These are phyloP conservation scores for Skeletonema grethae DNA, from an alignment of 108 stramenopile species.

Conservation along the genomic window DNA sequence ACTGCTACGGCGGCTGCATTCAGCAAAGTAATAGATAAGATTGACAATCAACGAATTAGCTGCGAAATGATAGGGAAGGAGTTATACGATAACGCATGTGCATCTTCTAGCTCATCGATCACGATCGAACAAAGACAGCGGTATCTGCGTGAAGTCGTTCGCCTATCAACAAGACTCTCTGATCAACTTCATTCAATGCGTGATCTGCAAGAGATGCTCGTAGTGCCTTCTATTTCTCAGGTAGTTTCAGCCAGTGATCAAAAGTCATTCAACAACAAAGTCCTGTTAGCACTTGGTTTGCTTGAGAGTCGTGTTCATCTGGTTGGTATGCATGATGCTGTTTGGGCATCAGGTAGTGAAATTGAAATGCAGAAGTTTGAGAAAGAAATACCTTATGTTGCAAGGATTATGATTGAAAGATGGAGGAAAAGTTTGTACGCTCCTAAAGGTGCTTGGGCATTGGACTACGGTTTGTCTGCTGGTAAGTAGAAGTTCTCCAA, in stretches of 20 bases:
- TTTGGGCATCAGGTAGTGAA: conserved; percentile 45
- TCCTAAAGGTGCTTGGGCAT: conserved; percentile 53
- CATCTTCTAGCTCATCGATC: conserved; percentile 12
- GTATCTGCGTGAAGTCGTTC: conserved; percentile 34
- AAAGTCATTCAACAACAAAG: conserved; percentile 77
- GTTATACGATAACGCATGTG: conserved; percentile 30
- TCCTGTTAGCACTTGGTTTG: conserved; percentile 65
- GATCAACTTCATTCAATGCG: conserved; percentile 49
- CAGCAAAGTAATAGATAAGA: conserved; percentile 45
- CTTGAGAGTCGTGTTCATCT: conserved; percentile 77
- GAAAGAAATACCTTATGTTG: conserved; percentile 63
- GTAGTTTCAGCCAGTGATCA: conserved; percentile 66
- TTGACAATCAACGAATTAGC: conserved; percentile 53
- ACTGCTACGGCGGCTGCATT: conserved; percentile 45
- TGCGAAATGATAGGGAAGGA: conserved; percentile 41
- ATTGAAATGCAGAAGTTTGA: conserved; percentile 58
- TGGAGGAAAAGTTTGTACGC: conserved; percentile 78
- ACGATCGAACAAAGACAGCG: conserved; percentile 14
- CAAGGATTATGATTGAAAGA: conserved; percentile 73
- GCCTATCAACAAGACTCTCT: conserved; percentile 46
- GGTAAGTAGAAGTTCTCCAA: neutral
- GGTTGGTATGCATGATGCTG: conserved; percentile 82
- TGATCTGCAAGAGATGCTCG: conserved; percentile 49
- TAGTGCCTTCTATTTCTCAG: conserved; percentile 64
- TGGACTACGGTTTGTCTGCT: conserved; percentile 36